Evolutionary conservation across 2,329 filamentous ascomycete genomes (phyloP), one percentile per base, ranked within the genome.

Genomic region (Verticillium dahliae): DNA sequence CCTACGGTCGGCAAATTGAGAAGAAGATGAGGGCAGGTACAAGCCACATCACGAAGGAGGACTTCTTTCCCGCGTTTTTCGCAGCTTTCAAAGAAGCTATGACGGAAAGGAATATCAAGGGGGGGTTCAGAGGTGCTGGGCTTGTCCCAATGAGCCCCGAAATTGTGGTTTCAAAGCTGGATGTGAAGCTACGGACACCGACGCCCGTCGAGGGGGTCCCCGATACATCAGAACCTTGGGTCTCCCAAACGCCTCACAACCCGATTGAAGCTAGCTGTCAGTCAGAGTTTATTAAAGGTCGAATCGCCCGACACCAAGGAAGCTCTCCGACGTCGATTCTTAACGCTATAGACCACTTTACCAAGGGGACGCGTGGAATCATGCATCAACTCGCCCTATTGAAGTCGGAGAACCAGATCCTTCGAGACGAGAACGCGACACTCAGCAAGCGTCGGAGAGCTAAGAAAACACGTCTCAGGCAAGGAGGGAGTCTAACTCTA

Each of bases 271-370:
- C 52, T 14, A 15, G 1, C 10, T 56, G 27, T 27, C 27, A 56
- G 27, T 56, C 87, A 87, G 69, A 85, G 69, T 1, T 60, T 38
- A 61, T 61, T 15, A 63, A 61, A 38, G 52, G 56, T 54, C 60
- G 60, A 57, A 57, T 63, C 31, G 18, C 13, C 22, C 10, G 45
- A 31, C 60, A 61, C 18, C 50, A 60, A 45, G 38, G 52, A 10
- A 61, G 62, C 57, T 63, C 56, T 18, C 60, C 57, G 52, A 61
- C 60, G 18, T 41, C 54, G 38, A 63, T 63, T 59, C 38, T 59
- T 9, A 22, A 34, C 15, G 52, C 45, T 63, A 38, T 63, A 5
- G 39, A 62, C 18, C 52, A 60, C 27, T 27, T 63, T 37, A 15
- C 62, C 45, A 63, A 63, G 52, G 57, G 39, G 39, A 4, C 39